Evolutionary conservation across 441 rosid genomes (phyloP).

Genomic region (Omphalea diandra): DNA sequence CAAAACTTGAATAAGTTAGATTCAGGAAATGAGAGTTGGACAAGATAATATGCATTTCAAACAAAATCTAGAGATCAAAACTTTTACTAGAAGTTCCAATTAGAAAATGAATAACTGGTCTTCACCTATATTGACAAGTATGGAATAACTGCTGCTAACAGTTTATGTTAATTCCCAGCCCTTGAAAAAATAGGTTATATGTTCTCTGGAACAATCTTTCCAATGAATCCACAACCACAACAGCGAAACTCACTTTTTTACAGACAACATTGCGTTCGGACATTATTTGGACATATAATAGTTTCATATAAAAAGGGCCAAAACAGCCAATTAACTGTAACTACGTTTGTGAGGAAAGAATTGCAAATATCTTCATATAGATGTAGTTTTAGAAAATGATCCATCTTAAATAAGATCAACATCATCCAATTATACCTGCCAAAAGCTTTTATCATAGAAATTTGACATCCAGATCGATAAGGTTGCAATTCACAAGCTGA

Average conservation of each 20-base stretch:
- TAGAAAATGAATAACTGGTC: background rate
- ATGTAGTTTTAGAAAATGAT: background rate
- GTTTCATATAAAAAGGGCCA: background rate
- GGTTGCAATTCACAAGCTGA: background rate
- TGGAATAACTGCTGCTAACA: background rate
- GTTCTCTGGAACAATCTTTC: background rate
- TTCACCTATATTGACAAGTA: background rate
- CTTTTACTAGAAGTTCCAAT: background rate
- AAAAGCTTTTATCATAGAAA: background rate
- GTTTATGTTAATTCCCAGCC: background rate
- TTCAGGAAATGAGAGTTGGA: slow-evolving; percentile 6
- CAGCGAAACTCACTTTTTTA: background rate
- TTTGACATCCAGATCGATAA: background rate
- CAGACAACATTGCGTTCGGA: background rate
- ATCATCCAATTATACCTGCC: background rate
- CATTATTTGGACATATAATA: background rate
- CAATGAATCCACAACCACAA: background rate
- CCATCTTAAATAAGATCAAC: background rate
- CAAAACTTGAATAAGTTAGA: background rate
- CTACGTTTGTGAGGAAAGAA: background rate
- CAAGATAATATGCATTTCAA: background rate
- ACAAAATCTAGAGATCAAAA: background rate
- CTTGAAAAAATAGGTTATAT: background rate
- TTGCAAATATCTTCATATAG: background rate
- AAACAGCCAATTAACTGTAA: background rate